Base-by-base conservation (phyloP, 2,329 filamentous ascomycete genomes). In the Mycosphaerella arachidis region DNA sequence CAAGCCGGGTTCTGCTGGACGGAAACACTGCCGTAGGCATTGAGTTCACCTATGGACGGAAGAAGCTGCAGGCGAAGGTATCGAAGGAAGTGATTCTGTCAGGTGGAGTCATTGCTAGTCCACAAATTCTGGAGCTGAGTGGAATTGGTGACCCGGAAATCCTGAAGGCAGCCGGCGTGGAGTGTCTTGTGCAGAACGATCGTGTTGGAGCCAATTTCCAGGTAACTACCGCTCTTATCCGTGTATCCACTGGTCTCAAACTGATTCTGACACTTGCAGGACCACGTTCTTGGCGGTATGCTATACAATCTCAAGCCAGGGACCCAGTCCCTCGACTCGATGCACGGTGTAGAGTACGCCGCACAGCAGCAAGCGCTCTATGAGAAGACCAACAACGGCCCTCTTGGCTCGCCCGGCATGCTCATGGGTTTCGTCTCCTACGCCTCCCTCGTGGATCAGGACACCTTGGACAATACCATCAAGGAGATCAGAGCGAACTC, bases 201-300 rank as follows among this genome's bases (percentile, higher is more conserved):
- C 81, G 81, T 2, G 83, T 85, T 0, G 82, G 84, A 1, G 70
- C 78, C 27, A 76, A 81, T 52, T 82, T 84, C 61, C 72, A 74
- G 50, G 29, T 50, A 31, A 1, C 12, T 24, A 24, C 3, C 24
- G 24, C 24, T 24, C 24, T 24, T 24, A 24, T 24, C 24, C 24
- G 24, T 18, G 45, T 10, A 4, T 12, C 12, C 45, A 53, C 6
- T 9, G 6, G 53, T 13, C 30, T 55, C 16, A 16, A 1, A 40
- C 6, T 27, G 4, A 29, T 5, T 53, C 53, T 31, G 60, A 64
- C 53, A 63, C 65, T 35, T 79, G 82, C 40, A 29, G 64, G 80
- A 83, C 51, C 79, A 80, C 68, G 69, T 76, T 30, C 64, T 66
- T 2, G 64, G 60, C n/a, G 68, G 69, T 24, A 70, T 71, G 66